Evolutionary conservation across 169 alveolate genomes (phyloP).

Genomic region (Babesia bovis): DNA sequence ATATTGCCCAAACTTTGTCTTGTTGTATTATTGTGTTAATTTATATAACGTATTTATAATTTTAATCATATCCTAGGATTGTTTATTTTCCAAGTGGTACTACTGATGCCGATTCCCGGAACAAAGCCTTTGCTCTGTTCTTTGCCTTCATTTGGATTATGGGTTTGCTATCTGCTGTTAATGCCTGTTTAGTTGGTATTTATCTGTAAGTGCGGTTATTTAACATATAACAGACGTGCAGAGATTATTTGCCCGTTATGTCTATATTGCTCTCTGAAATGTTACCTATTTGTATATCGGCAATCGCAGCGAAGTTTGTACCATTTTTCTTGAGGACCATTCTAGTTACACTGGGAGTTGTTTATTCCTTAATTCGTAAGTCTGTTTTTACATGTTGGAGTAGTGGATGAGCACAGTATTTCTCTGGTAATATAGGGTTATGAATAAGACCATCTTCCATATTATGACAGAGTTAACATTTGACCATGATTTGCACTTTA

Average conservation of each 20-base stretch:
- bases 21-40: too few relatives aligned
- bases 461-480: too few relatives aligned
- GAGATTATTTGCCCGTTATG: slow-evolving; percentile 25
- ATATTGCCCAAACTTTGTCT: too few relatives aligned
- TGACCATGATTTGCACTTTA: too few relatives aligned
- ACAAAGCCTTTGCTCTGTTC: slow-evolving; percentile 24
- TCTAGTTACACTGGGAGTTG: slow-evolving; percentile 18
- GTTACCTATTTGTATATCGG: slow-evolving; percentile 45
- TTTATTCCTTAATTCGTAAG: slow-evolving; percentile 30
- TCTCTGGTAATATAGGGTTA: too few relatives aligned
- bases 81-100: slow-evolving; percentile 36
- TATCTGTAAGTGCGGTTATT: slow-evolving; percentile 11
- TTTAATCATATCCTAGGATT: slow-evolving; percentile 1
- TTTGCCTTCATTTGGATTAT: slow-evolving; percentile 45
- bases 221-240: background rate
- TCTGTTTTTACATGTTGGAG: background rate
- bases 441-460: too few relatives aligned
- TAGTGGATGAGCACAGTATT: too few relatives aligned
- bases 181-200: slow-evolving; percentile 39
- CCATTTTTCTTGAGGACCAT: slow-evolving; percentile 22
- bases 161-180: slow-evolving; percentile 25
- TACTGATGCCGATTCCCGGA: background rate
- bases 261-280: slow-evolving; percentile 36
- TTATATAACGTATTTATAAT: background rate
- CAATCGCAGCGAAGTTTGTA: slow-evolving; percentile 3